A percentile compares a stretch with the other conserved stretches of the same genome.
These are phyloP conservation scores for Pseudoturritis turrita DNA, from an alignment of 345 rosid genomes.

Conservation along the genomic window DNA sequence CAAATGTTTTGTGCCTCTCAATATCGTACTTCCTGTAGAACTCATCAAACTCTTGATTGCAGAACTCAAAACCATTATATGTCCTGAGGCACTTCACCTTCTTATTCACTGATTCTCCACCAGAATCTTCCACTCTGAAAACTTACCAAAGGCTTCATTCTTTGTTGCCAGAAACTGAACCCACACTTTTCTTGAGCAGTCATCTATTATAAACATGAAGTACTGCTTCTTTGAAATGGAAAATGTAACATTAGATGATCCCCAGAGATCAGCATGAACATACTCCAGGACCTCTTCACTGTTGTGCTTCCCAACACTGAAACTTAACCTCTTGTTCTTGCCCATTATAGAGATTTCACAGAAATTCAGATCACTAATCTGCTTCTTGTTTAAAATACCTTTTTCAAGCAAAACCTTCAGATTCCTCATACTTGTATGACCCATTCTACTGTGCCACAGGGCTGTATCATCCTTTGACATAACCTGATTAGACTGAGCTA, in stretches of 20 bases:
- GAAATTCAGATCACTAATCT: neutral
- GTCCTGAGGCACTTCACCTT: neutral
- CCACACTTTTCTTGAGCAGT: too few relatives aligned
- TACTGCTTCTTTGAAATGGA: too few relatives aligned
- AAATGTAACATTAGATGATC: too few relatives aligned
- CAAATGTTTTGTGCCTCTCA: neutral
- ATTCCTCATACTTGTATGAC: too few relatives aligned
- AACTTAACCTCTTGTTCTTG: neutral
- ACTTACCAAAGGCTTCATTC: neutral
- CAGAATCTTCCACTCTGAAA: neutral
- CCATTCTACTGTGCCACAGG: too few relatives aligned
- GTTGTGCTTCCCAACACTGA: neutral
- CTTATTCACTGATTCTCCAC: neutral
- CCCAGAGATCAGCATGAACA: too few relatives aligned
- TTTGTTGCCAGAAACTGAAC: neutral
- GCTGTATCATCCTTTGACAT: too few relatives aligned
- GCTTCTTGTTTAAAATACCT: neutral
- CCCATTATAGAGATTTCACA: neutral
- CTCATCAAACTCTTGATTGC: neutral
- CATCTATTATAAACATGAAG: too few relatives aligned
- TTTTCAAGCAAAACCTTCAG: neutral
- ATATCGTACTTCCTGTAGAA: neutral
- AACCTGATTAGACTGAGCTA: too few relatives aligned
- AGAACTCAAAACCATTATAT: neutral
- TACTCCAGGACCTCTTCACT: neutral